Conservation (phyloP, 768 basidiomycete genomes). For the Albatrellus ellisii region DNA sequence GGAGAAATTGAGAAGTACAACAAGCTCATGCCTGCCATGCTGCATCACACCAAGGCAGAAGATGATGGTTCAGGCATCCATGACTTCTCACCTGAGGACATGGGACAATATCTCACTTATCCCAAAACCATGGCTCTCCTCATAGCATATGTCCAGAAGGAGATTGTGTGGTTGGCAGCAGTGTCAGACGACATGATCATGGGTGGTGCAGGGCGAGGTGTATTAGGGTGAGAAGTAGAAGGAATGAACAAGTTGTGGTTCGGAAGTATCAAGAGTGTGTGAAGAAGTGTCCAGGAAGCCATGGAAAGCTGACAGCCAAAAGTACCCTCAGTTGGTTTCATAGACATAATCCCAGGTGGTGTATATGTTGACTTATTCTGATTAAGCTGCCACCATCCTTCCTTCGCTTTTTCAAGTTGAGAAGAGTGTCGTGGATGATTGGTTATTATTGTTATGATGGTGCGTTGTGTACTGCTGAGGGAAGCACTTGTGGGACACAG, state of each 20-base stretch:
- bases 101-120: constrained; percentile 58
- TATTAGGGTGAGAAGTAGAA: constrained; percentile 7
- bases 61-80: constrained; percentile 65
- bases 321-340: no score
- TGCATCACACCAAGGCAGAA: constrained; percentile 41
- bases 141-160: constrained; percentile 22
- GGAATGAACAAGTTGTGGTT: constrained; percentile 8
- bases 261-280: constrained; percentile 6
- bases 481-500: no score
- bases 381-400: no score
- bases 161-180: constrained; percentile 8
- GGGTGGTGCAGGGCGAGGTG: not conserved
- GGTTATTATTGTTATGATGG: no score
- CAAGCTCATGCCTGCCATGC: constrained; percentile 27
- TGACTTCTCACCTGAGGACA: constrained; percentile 48
- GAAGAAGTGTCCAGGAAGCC: no score
- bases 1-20: constrained; percentile 52
- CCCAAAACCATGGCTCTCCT: constrained; percentile 63
- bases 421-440: no score
- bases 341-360: no score
- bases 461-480: no score
- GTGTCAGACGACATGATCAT: constrained; percentile 9
- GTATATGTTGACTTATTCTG: no score
- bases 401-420: no score
- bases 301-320: no score